Conservation (phyloP, 1,284 basidiomycete genomes). For the Moesziomyces aphidis region DNA sequence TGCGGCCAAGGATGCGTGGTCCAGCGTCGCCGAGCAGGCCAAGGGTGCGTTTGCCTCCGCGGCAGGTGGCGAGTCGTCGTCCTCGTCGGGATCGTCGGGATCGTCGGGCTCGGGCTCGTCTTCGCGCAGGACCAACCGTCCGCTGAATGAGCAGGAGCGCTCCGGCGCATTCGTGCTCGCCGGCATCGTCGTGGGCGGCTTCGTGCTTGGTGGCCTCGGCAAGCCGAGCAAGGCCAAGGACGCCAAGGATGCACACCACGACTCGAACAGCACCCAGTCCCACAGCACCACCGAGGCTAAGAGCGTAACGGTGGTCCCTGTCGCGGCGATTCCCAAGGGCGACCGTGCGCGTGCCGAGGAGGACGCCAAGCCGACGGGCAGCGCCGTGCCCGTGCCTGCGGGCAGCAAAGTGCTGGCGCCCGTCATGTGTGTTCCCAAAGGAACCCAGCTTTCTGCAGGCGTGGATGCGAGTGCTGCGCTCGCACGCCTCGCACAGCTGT, state of each 20-base stretch:
- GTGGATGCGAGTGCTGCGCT: conserved; percentile 11
- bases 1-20: conserved; percentile 34
- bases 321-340: conserved; percentile 27
- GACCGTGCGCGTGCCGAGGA: conserved; percentile 14
- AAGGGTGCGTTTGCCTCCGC: conserved; percentile 40
- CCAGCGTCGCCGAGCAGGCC: conserved; percentile 37
- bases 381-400: conserved; percentile 25
- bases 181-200: conserved; percentile 73
- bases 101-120: conserved; percentile 20
- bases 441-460: conserved; percentile 8
- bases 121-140: conserved; percentile 64
- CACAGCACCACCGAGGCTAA: conserved; percentile 6
- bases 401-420: conserved; percentile 41
- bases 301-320: conserved; percentile 20
- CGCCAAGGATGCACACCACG: conserved; percentile 5
- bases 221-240: conserved; percentile 46
- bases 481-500: conserved; percentile 41
- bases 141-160: conserved; percentile 73
- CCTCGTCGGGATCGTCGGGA: conserved; percentile 12
- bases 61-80: conserved; percentile 8
- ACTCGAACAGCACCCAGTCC: neutral
- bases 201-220: conserved; percentile 71
- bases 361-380: conserved; percentile 24
- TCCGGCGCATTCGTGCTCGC: conserved; percentile 73
- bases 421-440: conserved; percentile 49